Percentiles rank a stretch among this genome's conserved stretches.
Conservation (phyloP, 257 asterid genomes). For the Cruciata laevipes region DNA sequence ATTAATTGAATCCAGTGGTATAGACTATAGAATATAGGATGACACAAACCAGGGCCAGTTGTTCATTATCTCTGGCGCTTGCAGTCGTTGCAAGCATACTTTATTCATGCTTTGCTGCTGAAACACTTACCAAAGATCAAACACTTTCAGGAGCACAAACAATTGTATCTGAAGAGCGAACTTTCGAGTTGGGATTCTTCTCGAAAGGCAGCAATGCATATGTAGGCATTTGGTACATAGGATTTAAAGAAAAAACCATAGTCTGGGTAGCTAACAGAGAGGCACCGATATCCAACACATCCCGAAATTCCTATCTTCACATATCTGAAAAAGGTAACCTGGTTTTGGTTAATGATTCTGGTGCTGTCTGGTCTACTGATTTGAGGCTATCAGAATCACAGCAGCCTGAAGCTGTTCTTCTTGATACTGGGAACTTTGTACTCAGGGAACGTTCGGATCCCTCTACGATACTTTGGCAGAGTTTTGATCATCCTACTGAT, state of each 20-base stretch:
- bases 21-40: background rate
- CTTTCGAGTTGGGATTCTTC: conserved; percentile 42
- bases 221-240: conserved; percentile 35
- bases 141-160: conserved; percentile 24
- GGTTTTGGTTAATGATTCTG: conserved; percentile 15
- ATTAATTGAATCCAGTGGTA: too few species aligned
- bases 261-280: conserved; percentile 41
- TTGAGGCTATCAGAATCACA: background rate
- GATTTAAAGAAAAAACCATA: conserved; percentile 11
- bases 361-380: conserved; percentile 26
- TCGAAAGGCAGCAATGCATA: conserved; percentile 9
- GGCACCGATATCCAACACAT: conserved; percentile 1
- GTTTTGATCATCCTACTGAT: conserved; percentile 35
- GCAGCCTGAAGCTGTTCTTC: conserved; percentile 30
- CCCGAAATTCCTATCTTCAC: conserved; percentile 1
- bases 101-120: conserved; percentile 17
- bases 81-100: conserved; percentile 3
- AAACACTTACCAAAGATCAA: conserved; percentile 22
- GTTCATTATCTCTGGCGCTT: conserved; percentile 1
- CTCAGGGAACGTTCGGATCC: conserved; percentile 21
- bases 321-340: conserved; percentile 24
- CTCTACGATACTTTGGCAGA: conserved; percentile 24
- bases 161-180: conserved; percentile 24
- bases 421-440: conserved; percentile 31
- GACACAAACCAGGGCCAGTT: background rate